Conservation (phyloP, 1,139 yeast species). For the Kluyveromyces sp. region DNA sequence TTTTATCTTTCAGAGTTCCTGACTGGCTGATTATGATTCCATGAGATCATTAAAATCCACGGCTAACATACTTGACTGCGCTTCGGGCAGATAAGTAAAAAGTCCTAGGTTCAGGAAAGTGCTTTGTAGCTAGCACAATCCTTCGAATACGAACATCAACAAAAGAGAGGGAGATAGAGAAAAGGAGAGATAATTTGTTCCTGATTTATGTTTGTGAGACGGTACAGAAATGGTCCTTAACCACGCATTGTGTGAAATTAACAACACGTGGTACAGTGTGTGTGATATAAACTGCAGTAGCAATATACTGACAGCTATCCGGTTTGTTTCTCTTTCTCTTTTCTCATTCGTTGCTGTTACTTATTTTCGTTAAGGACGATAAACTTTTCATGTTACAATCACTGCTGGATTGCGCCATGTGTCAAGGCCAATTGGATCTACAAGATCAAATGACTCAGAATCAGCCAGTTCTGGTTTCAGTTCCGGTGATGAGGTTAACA, state of each 20-base stretch:
- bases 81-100: constrained; percentile 23
- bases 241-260: too few species aligned
- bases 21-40: neutral
- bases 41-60: constrained; percentile 22
- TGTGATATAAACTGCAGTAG: too few species aligned
- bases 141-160: too few species aligned
- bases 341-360: neutral
- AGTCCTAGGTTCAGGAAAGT: neutral
- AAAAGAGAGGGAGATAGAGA: too few species aligned
- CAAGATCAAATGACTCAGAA: constrained; percentile 6
- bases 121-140: neutral
- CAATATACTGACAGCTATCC: too few species aligned
- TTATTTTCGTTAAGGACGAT: neutral
- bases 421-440: constrained; percentile 28
- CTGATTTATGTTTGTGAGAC: too few species aligned
- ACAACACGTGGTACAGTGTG: too few species aligned
- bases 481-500: constrained; percentile 7
- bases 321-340: neutral
- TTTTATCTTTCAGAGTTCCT: neutral
- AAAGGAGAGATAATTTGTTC: too few species aligned
- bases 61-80: constrained; percentile 28
- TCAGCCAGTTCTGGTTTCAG: neutral
- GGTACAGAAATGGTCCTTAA: too few species aligned
- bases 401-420: constrained; percentile 39
- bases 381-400: constrained; percentile 20